A percentile compares a stretch with the other conserved stretches of the same genome.
phyloP scores from a whole-genome alignment of 2,329 filamentous ascomycete genomes.

The Aspergillus niger region DNA sequence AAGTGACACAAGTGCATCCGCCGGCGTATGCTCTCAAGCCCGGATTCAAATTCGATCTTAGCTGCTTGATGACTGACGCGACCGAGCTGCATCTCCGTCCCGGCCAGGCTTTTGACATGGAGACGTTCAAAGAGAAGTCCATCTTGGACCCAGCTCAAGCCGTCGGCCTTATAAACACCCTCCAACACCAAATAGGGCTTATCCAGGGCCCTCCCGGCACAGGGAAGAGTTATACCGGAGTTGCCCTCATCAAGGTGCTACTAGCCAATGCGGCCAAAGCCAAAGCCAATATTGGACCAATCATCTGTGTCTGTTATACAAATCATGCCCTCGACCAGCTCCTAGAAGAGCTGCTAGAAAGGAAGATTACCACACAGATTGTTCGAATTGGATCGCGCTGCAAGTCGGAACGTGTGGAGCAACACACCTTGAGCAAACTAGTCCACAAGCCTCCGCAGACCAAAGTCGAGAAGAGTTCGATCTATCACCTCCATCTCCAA shows the following conservation, averaged over 20 bases:
- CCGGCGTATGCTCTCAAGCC: conserved; percentile 54
- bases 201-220: conserved; percentile 35
- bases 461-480: conserved; percentile 30
- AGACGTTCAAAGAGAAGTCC: conserved; percentile 20
- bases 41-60: conserved; percentile 52
- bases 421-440: conserved; percentile 52
- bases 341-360: conserved; percentile 59
- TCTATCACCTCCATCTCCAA: conserved; percentile 8
- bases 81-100: conserved; percentile 21
- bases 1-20: conserved; percentile 39
- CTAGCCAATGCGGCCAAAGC: conserved; percentile 26
- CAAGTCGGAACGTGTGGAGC: conserved; percentile 55
- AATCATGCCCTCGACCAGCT: conserved; percentile 61
- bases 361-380: conserved; percentile 44
- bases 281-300: conserved; percentile 43
- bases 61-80: conserved; percentile 29
- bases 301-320: conserved; percentile 53
- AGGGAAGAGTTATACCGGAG: conserved; percentile 32
- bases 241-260: conserved; percentile 31
- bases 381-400: conserved; percentile 64
- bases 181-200: conserved; percentile 23
- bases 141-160: conserved; percentile 27
- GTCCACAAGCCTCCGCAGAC: conserved; percentile 39
- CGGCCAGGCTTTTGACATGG: conserved; percentile 18
- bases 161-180: conserved; percentile 19